A percentile compares a stretch with the other conserved stretches of the same genome.
Conservation (phyloP, 345 rosid genomes). For the Populus euphratica region DNA sequence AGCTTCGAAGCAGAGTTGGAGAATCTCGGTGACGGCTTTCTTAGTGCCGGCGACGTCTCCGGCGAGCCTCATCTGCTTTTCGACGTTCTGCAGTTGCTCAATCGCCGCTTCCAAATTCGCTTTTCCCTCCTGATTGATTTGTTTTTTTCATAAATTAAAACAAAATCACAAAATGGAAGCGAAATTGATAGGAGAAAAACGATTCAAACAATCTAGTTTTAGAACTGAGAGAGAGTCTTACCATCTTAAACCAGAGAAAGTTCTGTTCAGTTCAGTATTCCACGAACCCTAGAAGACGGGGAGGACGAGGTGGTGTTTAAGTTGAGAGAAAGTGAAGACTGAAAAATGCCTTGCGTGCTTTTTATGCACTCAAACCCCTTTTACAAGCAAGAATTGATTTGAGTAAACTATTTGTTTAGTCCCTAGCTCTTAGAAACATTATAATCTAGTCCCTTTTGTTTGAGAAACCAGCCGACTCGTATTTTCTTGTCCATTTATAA, state of each 20-base stretch:
- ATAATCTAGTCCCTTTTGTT: not conserved
- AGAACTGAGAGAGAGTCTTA: not conserved
- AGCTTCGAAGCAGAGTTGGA: constrained; percentile 79
- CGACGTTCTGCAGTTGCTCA: constrained; percentile 66
- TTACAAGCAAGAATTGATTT: not conserved
- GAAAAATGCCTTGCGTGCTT: not conserved
- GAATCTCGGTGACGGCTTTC: constrained; percentile 67
- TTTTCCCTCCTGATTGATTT: constrained; percentile 35
- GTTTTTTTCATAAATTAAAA: not conserved
- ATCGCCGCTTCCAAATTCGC: constrained; percentile 52
- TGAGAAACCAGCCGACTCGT: not conserved
- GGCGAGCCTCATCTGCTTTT: constrained; percentile 81
- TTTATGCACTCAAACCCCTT: not conserved
- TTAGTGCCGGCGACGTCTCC: constrained; percentile 75
- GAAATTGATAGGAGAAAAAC: not conserved
- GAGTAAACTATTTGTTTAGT: not conserved
- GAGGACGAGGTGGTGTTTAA: not conserved
- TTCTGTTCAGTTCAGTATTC: not conserved
- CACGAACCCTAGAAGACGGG: not conserved
- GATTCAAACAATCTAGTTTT: not conserved
- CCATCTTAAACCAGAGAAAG: constrained; percentile 12
- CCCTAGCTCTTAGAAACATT: not conserved
- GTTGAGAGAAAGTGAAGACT: not conserved
- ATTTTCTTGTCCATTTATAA: no score
- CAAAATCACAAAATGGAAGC: not conserved